phyloP scores from a whole-genome alignment of 2,329 filamentous ascomycete genomes.

The Pestalotiopsis sp. region DNA sequence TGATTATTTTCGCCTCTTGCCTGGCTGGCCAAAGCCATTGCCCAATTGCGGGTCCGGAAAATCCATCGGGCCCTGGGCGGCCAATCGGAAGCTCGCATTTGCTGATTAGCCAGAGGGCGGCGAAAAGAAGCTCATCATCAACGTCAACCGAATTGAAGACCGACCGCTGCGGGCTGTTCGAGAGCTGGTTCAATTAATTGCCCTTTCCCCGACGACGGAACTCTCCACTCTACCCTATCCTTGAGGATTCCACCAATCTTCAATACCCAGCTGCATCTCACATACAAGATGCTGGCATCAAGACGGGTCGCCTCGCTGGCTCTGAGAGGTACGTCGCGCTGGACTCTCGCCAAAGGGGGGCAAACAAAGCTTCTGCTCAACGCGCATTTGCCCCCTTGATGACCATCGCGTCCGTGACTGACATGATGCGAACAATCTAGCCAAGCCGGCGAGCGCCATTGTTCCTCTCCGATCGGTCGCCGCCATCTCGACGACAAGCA shows the following conservation, averaged over 20 bases:
- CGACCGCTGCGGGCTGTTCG: slow-evolving; percentile 5
- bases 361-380: not conserved
- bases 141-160: slow-evolving; percentile 17
- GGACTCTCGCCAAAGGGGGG: not conserved
- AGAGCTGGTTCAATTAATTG: slow-evolving; percentile 4
- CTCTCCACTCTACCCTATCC: slow-evolving; percentile 9
- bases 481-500: slow-evolving; percentile 67
- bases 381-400: not conserved
- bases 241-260: slow-evolving; percentile 12
- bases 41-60: not conserved
- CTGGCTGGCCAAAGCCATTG: slow-evolving; percentile 4
- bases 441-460: slow-evolving; percentile 67
- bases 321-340: slow-evolving; percentile 40
- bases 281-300: slow-evolving; percentile 41
- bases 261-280: not conserved
- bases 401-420: not conserved
- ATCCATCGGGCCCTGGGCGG: slow-evolving; percentile 6
- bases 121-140: slow-evolving; percentile 22
- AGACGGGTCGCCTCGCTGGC: slow-evolving; percentile 44
- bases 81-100: slow-evolving; percentile 19
- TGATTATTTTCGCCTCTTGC: slow-evolving; percentile 8
- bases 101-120: slow-evolving; percentile 19
- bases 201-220: slow-evolving; percentile 2
- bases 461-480: slow-evolving; percentile 67
- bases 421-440: slow-evolving; percentile 42